A percentile compares a stretch with the other conserved stretches of the same genome.
phyloP scores from a whole-genome alignment of 2,329 filamentous ascomycete genomes.

The Cordyceps militaris region DNA sequence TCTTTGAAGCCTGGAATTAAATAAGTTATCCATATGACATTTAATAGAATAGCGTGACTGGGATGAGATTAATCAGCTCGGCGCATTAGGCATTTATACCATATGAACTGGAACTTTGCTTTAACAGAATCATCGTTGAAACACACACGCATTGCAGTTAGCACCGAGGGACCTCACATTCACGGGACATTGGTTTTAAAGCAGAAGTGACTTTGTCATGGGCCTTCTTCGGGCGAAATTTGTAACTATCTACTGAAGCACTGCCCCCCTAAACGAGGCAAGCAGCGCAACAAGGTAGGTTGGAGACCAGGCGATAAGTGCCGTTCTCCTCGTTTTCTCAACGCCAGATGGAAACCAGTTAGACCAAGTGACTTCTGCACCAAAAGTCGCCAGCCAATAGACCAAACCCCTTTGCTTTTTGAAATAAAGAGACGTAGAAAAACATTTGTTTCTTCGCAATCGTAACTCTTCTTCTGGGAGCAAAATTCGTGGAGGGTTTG shows the following conservation, averaged over 20 bases:
- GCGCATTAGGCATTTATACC: background rate
- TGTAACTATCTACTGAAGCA: constrained; percentile 33
- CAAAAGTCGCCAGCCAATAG: constrained; percentile 11
- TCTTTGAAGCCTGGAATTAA: constrained; percentile 33
- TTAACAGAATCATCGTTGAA: background rate
- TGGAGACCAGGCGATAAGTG: constrained; percentile 57
- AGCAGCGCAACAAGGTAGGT: constrained; percentile 41
- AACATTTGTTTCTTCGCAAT: background rate
- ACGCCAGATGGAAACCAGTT: constrained; percentile 50
- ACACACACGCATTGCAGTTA: constrained; percentile 10
- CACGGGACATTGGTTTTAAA: constrained; percentile 16
- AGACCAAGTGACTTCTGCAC: constrained; percentile 30
- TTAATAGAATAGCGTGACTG: background rate
- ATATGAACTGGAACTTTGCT: background rate
- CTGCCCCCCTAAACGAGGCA: constrained; percentile 21
- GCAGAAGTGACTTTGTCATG: constrained; percentile 31
- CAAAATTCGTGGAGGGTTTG: background rate
- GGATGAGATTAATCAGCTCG: background rate
- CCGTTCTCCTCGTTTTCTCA: constrained; percentile 70
- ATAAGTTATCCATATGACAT: constrained; percentile 11
- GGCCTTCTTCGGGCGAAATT: constrained; percentile 38
- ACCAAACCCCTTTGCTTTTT: background rate
- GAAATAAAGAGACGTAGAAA: background rate
- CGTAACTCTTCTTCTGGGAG: background rate
- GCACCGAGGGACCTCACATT: constrained; percentile 11